Base-by-base conservation (phyloP, 192 early-diverging fungal genomes). In the Neocallimastix lanati region DNA sequence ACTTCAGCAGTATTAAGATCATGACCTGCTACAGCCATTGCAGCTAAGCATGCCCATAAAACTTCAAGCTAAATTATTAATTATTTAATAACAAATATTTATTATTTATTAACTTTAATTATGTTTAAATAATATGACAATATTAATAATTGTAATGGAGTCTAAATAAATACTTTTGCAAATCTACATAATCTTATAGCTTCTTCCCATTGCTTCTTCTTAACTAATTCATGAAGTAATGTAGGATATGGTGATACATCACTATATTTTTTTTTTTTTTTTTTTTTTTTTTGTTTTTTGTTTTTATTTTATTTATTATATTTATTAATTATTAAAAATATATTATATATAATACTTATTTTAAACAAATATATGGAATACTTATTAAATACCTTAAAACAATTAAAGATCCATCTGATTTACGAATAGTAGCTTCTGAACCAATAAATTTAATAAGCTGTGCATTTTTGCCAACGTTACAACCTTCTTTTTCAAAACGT, bases 1-100 rank as follows among this genome's bases (percentile, higher is more conserved):
- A 90, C 84, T 78, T 90, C 89, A 28, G 89, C 89, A 4, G 89
- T 90, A 81, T 90, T 89, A 27, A 90, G 80, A 77, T 90, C 89
- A 77, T 90, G 87, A 4, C 86, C 86, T 40, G 78, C 29, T 11
- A 90, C 79, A 5, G 89, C 82, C 89, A 90, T 88, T 18, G 83
- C 88, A 0, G 89, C 89, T 4, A 90, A 85, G 29, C 86, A 88
- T 7, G 88, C 88, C 89, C 89, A 90, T 28, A 90, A 79, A 76
- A 88, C 88, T 76, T 86, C 83, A 80, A 83, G 83, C 87, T 88
- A 40, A 33, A 33, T 33, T 6, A 6, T 14, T 3, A 30, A 33
- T 13, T 11, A 30, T 82, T 11, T n/a, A n/a, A 2, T 28, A 83
- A 83, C n/a, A 21, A 12, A 79, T 12, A 84, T 12, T 29, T 28